phyloP scores from a whole-genome alignment of 208 protist species.

The Phytomonas sp. region DNA sequence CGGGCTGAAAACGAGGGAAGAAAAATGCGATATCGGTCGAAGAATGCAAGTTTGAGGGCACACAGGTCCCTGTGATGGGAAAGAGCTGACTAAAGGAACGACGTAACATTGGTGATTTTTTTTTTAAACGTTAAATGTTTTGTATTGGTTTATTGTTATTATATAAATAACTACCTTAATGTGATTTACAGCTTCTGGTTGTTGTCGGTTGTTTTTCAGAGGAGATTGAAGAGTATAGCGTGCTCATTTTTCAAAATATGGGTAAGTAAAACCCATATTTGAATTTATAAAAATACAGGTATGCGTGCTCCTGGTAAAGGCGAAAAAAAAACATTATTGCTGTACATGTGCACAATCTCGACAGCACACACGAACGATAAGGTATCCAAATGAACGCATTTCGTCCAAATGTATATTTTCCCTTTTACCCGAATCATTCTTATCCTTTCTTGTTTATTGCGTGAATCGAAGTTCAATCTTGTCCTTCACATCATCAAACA shows the following conservation, averaged over 20 bases:
- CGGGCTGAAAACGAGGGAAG: constrained; percentile 71
- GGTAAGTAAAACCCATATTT: background rate
- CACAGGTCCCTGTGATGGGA: background rate
- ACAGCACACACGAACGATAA: background rate
- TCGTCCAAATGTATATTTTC: background rate
- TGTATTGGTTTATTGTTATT: background rate
- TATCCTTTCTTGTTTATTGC: constrained; percentile 18
- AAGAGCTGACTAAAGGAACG: constrained; percentile 1
- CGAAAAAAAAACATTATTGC: background rate
- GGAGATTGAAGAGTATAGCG: background rate
- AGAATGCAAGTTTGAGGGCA: constrained; percentile 23
- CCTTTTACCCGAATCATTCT: background rate
- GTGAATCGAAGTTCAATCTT: constrained; percentile 82
- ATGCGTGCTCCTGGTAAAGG: too few relatives aligned
- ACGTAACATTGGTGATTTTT: constrained; percentile 13
- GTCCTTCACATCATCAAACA: constrained; percentile 51
- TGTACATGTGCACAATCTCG: background rate
- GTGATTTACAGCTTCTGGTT: background rate
- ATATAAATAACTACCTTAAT: background rate
- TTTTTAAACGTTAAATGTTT: background rate
- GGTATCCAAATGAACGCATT: background rate
- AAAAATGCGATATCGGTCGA: constrained; percentile 79
- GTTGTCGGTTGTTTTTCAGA: background rate
- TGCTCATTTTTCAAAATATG: background rate
- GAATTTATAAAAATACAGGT: constrained; percentile 1